phyloP scores from a whole-genome alignment of 73 alveolate genomes.

The Tetrahymena borealis region DNA sequence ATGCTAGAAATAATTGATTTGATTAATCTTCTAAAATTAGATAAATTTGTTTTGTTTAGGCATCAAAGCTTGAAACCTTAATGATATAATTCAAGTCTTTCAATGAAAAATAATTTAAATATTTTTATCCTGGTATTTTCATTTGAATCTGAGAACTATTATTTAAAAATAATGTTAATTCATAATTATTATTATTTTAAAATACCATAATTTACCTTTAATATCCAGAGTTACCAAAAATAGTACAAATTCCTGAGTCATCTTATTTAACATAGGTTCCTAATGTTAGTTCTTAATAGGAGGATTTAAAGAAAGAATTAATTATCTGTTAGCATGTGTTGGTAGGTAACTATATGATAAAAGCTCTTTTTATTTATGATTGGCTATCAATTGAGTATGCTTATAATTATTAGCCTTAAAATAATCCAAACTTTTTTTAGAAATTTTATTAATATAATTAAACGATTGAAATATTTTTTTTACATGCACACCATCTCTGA shows the following conservation, averaged over 20 bases:
- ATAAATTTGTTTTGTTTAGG: background rate
- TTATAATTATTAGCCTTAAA: background rate
- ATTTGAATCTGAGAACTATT: background rate
- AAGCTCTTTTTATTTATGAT: background rate
- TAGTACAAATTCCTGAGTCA: background rate
- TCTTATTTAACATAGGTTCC: no score
- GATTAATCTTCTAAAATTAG: background rate
- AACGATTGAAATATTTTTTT: background rate
- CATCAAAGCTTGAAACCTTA: background rate
- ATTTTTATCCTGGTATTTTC: background rate
- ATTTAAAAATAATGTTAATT: background rate
- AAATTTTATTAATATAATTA: background rate
- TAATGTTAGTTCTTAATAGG: background rate
- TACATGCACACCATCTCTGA: background rate
- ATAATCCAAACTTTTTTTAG: background rate
- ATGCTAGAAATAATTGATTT: background rate
- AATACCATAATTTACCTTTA: background rate
- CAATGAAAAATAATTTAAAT: background rate
- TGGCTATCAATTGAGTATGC: background rate
- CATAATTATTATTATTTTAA: no score
- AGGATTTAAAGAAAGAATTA: no score
- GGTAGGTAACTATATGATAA: background rate
- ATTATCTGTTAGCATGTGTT: background rate
- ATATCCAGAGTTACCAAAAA: background rate
- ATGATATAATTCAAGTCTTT: background rate